These are phyloP conservation scores for Russula sp. DNA, from an alignment of 768 basidiomycete genomes.

Conservation along the genomic window DNA sequence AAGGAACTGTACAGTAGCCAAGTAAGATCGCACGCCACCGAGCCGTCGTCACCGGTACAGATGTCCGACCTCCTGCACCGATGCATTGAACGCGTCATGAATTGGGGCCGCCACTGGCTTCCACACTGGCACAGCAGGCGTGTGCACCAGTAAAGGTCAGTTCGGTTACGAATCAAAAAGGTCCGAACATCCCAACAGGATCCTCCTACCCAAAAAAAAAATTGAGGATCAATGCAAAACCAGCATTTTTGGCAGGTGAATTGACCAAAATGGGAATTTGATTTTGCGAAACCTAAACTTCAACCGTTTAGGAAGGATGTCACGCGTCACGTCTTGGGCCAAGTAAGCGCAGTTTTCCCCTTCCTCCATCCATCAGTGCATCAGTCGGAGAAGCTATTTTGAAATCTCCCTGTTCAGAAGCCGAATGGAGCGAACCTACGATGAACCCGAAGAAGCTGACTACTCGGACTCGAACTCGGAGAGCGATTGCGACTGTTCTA, in stretches of 20 bases:
- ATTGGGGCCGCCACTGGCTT: neutral
- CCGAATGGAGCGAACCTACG: constrained; percentile 3
- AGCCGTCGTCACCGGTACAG: neutral
- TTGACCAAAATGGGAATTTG: neutral
- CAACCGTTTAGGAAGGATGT: neutral
- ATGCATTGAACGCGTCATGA: neutral
- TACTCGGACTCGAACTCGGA: constrained; percentile 3
- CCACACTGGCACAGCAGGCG: neutral
- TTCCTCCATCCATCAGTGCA: constrained; percentile 5
- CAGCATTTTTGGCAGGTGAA: neutral
- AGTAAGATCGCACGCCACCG: constrained; percentile 3
- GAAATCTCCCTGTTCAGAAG: neutral
- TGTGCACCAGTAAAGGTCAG: neutral
- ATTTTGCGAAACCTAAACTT: neutral
- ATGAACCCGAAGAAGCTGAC: constrained; percentile 1
- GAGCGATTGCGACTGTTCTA: neutral
- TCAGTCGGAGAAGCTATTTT: constrained; percentile 14
- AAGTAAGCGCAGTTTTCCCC: neutral
- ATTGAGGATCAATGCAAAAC: neutral
- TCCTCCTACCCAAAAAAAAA: neutral
- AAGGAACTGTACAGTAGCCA: neutral
- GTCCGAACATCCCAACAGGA: neutral
- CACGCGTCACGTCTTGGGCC: constrained; percentile 5
- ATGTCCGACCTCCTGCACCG: neutral
- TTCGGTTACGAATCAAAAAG: neutral